Conservation (phyloP, 257 asterid genomes). For the Buddleja alternifolia region DNA sequence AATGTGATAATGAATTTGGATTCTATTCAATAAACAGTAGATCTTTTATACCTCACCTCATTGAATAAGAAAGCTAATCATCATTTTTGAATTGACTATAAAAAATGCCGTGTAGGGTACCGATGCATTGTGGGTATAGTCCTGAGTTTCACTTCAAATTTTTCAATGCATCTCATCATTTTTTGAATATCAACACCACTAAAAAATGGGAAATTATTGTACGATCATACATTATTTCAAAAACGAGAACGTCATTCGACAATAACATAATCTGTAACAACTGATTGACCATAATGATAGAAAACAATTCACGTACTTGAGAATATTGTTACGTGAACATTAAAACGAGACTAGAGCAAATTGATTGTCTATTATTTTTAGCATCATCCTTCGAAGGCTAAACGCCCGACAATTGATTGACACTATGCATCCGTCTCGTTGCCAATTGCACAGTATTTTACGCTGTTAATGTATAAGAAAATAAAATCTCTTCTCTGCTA, state of each 20-base stretch:
- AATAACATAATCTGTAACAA: not conserved
- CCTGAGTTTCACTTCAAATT: not conserved
- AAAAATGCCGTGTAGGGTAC: constrained; percentile 33
- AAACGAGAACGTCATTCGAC: not conserved
- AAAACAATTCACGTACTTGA: not conserved
- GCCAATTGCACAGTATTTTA: no score
- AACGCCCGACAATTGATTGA: no score
- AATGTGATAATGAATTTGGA: no score
- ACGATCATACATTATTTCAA: constrained; percentile 2
- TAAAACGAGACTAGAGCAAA: no score
- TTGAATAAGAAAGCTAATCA: constrained; percentile 14
- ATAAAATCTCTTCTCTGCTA: no score
- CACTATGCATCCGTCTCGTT: no score
- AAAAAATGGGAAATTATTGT: not conserved
- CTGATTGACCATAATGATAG: not conserved
- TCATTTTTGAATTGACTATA: not conserved
- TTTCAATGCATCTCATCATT: not conserved
- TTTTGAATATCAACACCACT: not conserved
- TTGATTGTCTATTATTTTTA: not conserved
- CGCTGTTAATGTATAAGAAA: no score
- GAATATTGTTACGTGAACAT: not conserved
- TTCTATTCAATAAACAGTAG: no score
- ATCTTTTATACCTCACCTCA: no score
- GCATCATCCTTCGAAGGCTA: no score
- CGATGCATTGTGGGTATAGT: not conserved